phyloP scores from a whole-genome alignment of 495 filamentous ascomycete genomes.

The Achaetomiella virescens region DNA sequence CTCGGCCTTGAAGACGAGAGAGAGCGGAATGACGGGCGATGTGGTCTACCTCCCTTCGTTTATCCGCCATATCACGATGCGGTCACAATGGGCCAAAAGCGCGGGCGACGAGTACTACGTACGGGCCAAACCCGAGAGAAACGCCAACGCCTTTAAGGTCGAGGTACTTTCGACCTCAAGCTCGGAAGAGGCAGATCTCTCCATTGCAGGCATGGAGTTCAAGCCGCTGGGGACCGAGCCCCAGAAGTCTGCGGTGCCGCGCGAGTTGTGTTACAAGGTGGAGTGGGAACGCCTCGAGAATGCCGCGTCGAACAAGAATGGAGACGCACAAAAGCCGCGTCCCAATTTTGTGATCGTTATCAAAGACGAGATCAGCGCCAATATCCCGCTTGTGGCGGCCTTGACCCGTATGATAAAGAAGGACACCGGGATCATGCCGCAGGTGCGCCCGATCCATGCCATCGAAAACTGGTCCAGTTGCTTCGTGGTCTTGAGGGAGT shows the following conservation, averaged over 20 bases:
- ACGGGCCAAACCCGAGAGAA: conserved; percentile 22
- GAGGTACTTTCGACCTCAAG: conserved; percentile 28
- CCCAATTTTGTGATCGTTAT: conserved; percentile 25
- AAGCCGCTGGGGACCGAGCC: conserved; percentile 11
- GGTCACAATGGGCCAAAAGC: conserved; percentile 22
- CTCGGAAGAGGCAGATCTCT: conserved; percentile 24
- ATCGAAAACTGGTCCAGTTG: conserved; percentile 21
- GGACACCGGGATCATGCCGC: conserved; percentile 22
- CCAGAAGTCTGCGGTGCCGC: conserved; percentile 7
- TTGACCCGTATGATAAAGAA: conserved; percentile 29
- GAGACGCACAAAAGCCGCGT: conserved; percentile 1
- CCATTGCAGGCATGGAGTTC: conserved; percentile 29
- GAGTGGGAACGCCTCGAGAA: conserved; percentile 34
- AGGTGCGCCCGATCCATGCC: conserved; percentile 24
- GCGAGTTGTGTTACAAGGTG: conserved; percentile 38
- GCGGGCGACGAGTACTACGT: conserved; percentile 27
- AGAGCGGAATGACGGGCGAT: too few relatives aligned
- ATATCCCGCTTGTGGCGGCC: conserved; percentile 33
- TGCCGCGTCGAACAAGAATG: conserved; percentile 4
- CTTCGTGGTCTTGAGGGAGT: conserved; percentile 31
- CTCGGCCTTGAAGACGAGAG: conserved; percentile 19
- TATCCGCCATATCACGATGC: conserved; percentile 27
- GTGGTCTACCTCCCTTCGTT: conserved; percentile 23
- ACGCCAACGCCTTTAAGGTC: conserved; percentile 24
- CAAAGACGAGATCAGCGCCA: conserved; percentile 29